phyloP scores from a whole-genome alignment of 192 early-diverging fungal genomes.

The Linnemannia zychae region DNA sequence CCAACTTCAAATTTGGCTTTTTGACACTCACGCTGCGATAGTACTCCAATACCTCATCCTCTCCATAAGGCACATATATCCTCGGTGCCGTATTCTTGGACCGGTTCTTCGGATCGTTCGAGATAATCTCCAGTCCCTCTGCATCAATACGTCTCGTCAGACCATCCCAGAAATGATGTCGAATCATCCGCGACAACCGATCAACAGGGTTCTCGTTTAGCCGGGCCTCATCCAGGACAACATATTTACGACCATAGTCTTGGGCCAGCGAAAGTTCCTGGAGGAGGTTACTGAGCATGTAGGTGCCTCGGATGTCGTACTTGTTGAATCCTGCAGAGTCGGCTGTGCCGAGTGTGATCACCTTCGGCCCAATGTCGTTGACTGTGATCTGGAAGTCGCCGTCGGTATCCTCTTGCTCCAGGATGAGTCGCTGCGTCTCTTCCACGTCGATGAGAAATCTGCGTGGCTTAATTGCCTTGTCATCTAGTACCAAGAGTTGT shows the following conservation, averaged over 20 bases:
- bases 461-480: constrained; percentile 71
- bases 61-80: constrained; percentile 93
- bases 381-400: constrained; percentile 96
- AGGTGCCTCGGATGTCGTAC: constrained; percentile 94
- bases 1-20: constrained; percentile 78
- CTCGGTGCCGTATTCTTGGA: constrained; percentile 81
- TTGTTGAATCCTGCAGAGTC: constrained; percentile 89
- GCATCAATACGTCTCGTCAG: constrained; percentile 90
- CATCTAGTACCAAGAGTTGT: constrained; percentile 58
- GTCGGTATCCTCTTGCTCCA: constrained; percentile 96
- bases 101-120: constrained; percentile 93
- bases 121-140: constrained; percentile 90
- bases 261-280: constrained; percentile 95
- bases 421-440: constrained; percentile 79
- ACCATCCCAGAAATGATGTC: constrained; percentile 96
- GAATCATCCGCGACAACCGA: constrained; percentile 90
- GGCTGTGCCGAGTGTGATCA: constrained; percentile 86
- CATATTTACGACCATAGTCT: constrained; percentile 87
- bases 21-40: constrained; percentile 77
- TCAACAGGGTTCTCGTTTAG: constrained; percentile 96
- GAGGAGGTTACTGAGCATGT: constrained; percentile 93
- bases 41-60: constrained; percentile 82
- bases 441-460: constrained; percentile 90
- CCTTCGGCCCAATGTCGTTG: constrained; percentile 92
- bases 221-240: constrained; percentile 90